Base-by-base conservation (phyloP, 2,329 filamentous ascomycete species). In the Diplocarpon rosae region DNA sequence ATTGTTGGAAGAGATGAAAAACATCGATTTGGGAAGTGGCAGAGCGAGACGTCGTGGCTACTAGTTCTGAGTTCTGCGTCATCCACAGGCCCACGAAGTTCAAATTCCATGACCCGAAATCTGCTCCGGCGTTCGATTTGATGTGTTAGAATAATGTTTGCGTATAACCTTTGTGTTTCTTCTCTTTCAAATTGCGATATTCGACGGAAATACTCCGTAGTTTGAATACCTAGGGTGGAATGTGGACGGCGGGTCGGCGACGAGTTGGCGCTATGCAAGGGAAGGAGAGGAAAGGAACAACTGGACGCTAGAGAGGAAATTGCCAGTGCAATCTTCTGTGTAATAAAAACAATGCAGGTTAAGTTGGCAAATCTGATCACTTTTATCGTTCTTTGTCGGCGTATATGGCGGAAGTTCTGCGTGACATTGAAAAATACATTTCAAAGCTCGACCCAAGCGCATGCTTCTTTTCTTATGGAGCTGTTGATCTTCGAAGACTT, bases 1-100 rank as follows among this genome's bases (percentile, higher is more conserved):
- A 15, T 64, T 89, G 42, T 73, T 83, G 63, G 70, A 85, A 51
- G 84, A 89, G 64, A 74, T 89, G 70, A 78, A 72, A 55, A 69
- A 69, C 38, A 82, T 83, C 49, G 77, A 83, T 55, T 73, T 83
- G 52, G 78, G 78, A n/a, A 67, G 67, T 17, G 78, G 76, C 3
- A 66, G 77, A 32, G 54, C 58, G 4, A 53, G 59, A 37, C 52
- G 60, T 34, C 48, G 58, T 15, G 49, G 47, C n/a, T 56, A 56
- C 30, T 42, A 41, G 17, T 34, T 14, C 20, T 28, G 14, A 38
- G 39, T 29, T 5, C 10, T 38, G 36, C 41, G 30, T 37, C 40
- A 42, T 43, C 28, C 33, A 44, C n/a, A 32, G 30, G 11, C 30
- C 10, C 11, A 12, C 30, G n/a, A 32, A 5, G 9, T 32, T 32